Base-by-base conservation (phyloP, 768 basidiomycete species). In the Collybiopsis confluens region DNA sequence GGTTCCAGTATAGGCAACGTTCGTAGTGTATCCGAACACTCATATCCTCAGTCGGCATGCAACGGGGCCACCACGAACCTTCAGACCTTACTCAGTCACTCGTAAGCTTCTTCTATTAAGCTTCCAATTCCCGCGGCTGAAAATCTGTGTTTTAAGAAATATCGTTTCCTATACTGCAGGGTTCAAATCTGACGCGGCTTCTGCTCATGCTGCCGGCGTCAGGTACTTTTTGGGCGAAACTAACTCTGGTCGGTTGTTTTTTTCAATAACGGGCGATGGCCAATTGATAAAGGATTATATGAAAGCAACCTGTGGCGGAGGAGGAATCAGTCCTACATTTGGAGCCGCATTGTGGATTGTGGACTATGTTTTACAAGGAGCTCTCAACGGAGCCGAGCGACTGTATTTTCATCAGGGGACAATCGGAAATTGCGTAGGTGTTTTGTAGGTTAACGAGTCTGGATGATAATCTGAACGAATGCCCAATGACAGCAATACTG, bases 341-440 rank as follows among this genome's bases (percentile, higher is more conserved):
- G 72, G 71, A 6, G 71, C 72, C 0, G 71, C 65, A 11, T 61
- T 74, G 5, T 74, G 72, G 72, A 68, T 74, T 42, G 63, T 73
- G 15, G 71, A 74, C 57, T 74, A 73, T 46, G 67, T 69, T 20
- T 61, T 74, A 8, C 71, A 73, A 43, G 70, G 65, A 48, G 69
- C 68, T 15, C 52, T 71, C 38, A 66, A 66, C 43, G 71, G 70
- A 8, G 62, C 66, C 6, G 68, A 70, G 30, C 58, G 72, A 27
- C 60, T 70, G 21, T 73, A 73, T 57, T 74, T 73, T 60, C 72
- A 74, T 54, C 71, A 74, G 55, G 72, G 72, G 7, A 74, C 69
- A 4, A 70, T 73, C 47, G 67, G 68, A 20, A 67, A 72, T 57
- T 72, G 72, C 56, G 70, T 70, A 40, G 58, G 65, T 63, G 9